Base-by-base conservation (phyloP, 495 filamentous ascomycete genomes). In the Aspergillus bridgeri region DNA sequence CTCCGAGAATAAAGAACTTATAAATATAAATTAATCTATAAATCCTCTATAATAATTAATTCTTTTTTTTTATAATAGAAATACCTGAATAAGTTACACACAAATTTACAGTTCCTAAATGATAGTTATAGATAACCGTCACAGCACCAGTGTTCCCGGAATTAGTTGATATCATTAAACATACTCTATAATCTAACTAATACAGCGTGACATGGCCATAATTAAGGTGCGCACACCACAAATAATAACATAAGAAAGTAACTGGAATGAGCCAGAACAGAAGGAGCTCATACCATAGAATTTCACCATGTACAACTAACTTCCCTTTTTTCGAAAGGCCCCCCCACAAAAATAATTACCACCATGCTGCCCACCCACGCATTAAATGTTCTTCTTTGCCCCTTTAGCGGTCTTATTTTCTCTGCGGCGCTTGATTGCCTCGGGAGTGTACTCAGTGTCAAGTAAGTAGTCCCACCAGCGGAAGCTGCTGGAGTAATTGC, bases 401-500 rank as follows among this genome's bases (percentile, higher is more conserved):
- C 79, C 75, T 68, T 87, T 79, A 17, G 77, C 84, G 27, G 85
- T 52, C 80, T 90, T 94, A 65, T 82, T 83, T 74, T 95, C 92
- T 42, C 92, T 83, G 66, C 93, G 85, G 61, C 81, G 83, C 83
- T 91, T 92, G 46, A 87, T 79, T 8, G 94, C 90, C 70, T 94
- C 94, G 5, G 89, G 86, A 42, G 89, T 90, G 61, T 90, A 89
- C 79, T 98, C 92, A 51, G 94, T 98, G 73, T 97, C 92, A 54
- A 97, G 82, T 60, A 88, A 61, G 70, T 89, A 94, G 74, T 98
- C 94, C 94, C 95, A 98, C 95, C 95, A 98, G 67, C 95, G 84
- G 84, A 98, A 98, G 78, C 90, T 95, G 70, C 91, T 96, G 22
- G 93, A 81, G 71, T 96, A 98, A 78, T 98, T 98, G 53, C 94